Base-by-base conservation (phyloP, 2,329 filamentous ascomycete species). In the Rasamsonia emersonii region DNA sequence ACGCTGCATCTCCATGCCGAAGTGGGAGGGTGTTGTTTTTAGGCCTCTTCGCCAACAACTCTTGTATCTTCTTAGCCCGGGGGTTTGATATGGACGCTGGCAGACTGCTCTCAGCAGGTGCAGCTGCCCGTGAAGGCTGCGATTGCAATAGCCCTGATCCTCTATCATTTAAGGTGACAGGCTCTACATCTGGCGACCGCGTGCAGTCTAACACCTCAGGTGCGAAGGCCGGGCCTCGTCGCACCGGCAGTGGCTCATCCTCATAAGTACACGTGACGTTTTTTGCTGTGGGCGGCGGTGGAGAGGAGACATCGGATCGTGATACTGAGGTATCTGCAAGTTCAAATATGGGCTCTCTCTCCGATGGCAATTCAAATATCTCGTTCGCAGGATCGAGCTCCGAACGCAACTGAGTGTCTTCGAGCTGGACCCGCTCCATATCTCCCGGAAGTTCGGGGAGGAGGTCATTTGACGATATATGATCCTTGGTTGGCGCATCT, bases 201-300 rank as follows among this genome's bases (percentile, higher is more conserved):
- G 45, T 39, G 4, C 36, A 20, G n/a, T 52, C 46, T 4, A 67
- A 46, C 6, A 61, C 59, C 36, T 71, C 65, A 9, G 67, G 67
- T 3, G 65, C 65, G 42, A 64, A 62, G 9, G 51, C 53, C 33
- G 65, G 60, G 2, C 60, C 64, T 41, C 61, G 51, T 38, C 58
- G 57, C 10, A 53, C 36, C 7, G 39, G 43, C 14, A 55, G 38
- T 28, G 47, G 44, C 21, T 64, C 59, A 17, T 59, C 58, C 28
- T 45, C 39, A 25, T 46, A 42, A 11, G 32, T 3, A 13, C 15
- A 19, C 7, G 15, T 19, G 23, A 15, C 11, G 13, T 19, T 33
- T 23, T 18, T 36, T 30, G 18, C 14, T 17, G 14, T 21, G 20
- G n/a, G 28, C 14, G 26, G 9, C 19, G 9, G 1, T 27, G 20